Conservation (phyloP, 805 yeast genomes). For the Pichia nakasei region DNA sequence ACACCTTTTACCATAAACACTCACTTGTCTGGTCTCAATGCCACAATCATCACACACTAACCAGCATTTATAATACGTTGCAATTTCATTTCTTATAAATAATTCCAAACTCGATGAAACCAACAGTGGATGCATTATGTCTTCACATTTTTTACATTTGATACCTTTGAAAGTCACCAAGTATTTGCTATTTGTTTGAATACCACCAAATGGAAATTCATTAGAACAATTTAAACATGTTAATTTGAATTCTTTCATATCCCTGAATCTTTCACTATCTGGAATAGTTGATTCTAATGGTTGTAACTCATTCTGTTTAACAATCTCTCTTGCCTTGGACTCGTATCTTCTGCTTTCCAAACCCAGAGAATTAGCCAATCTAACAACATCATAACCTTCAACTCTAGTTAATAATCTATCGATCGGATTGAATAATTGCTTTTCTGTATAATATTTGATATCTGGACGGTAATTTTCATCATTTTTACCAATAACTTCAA, state of each 20-base stretch:
- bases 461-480: conserved; percentile 48
- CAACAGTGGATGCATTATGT: conserved; percentile 40
- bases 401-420: conserved; percentile 79
- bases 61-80: conserved; percentile 82
- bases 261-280: conserved; percentile 75
- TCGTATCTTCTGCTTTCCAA: conserved; percentile 61
- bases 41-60: conserved; percentile 85
- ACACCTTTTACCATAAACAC: conserved; percentile 86
- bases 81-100: conserved; percentile 59
- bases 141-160: conserved; percentile 55
- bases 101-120: conserved; percentile 67
- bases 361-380: conserved; percentile 71
- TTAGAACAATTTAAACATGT: conserved; percentile 52
- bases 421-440: conserved; percentile 85
- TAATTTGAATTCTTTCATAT: conserved; percentile 45
- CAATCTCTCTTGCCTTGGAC: conserved; percentile 35
- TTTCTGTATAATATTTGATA: conserved; percentile 68
- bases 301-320: conserved; percentile 34
- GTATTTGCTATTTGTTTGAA: conserved; percentile 54
- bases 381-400: conserved; percentile 75
- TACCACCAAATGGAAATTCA: conserved; percentile 64
- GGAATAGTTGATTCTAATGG: conserved; percentile 77
- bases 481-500: conserved; percentile 53
- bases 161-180: conserved; percentile 61
- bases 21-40: conserved; percentile 68